A percentile compares a stretch with the other conserved stretches of the same genome.
Evolutionary conservation across 306 rosid genomes (phyloP).

Genomic region (Abrus pulchellus): DNA sequence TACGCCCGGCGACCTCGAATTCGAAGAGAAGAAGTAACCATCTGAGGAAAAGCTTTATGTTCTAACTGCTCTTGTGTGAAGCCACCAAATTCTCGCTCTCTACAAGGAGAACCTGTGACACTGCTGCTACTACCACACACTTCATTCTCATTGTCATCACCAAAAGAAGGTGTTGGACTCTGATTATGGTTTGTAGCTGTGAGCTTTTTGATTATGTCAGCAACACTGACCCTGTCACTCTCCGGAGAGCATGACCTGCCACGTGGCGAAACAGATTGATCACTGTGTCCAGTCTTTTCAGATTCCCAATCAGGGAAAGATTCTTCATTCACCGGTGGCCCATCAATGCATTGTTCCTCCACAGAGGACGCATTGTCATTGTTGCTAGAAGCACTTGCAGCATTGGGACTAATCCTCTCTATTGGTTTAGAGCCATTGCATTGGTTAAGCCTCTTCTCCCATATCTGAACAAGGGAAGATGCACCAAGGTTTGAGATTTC

Average conservation of each 20-base stretch:
- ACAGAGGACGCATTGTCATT: conserved; percentile 42
- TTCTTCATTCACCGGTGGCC: conserved; percentile 48
- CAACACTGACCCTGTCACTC: conserved; percentile 72
- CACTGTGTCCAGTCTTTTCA: conserved; percentile 43
- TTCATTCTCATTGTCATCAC: conserved; percentile 59
- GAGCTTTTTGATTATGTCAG: conserved; percentile 74
- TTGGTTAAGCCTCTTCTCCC: conserved; percentile 85
- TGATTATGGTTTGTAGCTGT: conserved; percentile 53
- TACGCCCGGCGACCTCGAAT: conserved; percentile 82
- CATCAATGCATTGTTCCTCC: conserved; percentile 44
- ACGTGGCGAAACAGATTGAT: conserved; percentile 49
- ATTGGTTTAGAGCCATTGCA: conserved; percentile 37
- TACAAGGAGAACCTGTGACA: conserved; percentile 51
- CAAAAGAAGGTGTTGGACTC: conserved; percentile 6
- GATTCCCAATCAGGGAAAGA: conserved; percentile 61
- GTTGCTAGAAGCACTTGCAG: not conserved
- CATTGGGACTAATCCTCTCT: not conserved
- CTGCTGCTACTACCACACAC: conserved; percentile 40
- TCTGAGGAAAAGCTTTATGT: conserved; percentile 42
- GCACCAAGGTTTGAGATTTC: conserved; percentile 63
- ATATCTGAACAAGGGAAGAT: conserved; percentile 85
- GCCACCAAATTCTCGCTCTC: conserved; percentile 34
- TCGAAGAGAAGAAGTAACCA: conserved; percentile 49
- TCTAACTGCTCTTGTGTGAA: conserved; percentile 45
- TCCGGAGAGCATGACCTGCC: conserved; percentile 48